A percentile compares a stretch with the other conserved stretches of the same genome.
phyloP scores from a whole-genome alignment of 768 basidiomycete genomes.

The Tricholomella constricta region DNA sequence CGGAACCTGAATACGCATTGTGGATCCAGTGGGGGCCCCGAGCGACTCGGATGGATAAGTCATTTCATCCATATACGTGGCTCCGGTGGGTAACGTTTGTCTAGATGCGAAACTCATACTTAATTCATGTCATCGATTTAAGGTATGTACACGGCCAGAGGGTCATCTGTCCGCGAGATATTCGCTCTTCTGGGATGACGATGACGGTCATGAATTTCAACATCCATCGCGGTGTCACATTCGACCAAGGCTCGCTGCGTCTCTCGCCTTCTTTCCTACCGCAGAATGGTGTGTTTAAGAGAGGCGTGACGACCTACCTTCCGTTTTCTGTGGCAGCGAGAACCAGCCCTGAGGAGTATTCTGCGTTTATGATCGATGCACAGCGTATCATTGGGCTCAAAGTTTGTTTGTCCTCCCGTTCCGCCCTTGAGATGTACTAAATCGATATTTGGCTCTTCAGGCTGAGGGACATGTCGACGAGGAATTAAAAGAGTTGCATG shows the following conservation, averaged over 20 bases:
- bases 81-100: conserved; percentile 13
- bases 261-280: conserved; percentile 5
- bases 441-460: neutral
- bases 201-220: conserved; percentile 21
- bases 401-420: conserved; percentile 5
- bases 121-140: neutral
- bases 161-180: conserved; percentile 13
- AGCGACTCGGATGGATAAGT: neutral
- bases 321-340: conserved; percentile 12
- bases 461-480: conserved; percentile 12
- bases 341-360: conserved; percentile 8
- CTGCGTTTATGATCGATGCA: conserved; percentile 24
- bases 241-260: neutral
- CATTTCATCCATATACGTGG: conserved; percentile 7
- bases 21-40: conserved; percentile 2
- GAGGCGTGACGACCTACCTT: conserved; percentile 10
- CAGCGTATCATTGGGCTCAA: conserved; percentile 22
- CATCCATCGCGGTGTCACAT: neutral
- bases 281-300: conserved; percentile 11
- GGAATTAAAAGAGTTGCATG: conserved; percentile 16
- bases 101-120: neutral
- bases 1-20: neutral
- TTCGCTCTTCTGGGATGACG: neutral
- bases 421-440: neutral
- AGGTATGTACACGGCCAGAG: conserved; percentile 24